These are phyloP conservation scores for Apiospora malaysiana DNA, from an alignment of 2,329 filamentous ascomycete species.

Conservation along the genomic window DNA sequence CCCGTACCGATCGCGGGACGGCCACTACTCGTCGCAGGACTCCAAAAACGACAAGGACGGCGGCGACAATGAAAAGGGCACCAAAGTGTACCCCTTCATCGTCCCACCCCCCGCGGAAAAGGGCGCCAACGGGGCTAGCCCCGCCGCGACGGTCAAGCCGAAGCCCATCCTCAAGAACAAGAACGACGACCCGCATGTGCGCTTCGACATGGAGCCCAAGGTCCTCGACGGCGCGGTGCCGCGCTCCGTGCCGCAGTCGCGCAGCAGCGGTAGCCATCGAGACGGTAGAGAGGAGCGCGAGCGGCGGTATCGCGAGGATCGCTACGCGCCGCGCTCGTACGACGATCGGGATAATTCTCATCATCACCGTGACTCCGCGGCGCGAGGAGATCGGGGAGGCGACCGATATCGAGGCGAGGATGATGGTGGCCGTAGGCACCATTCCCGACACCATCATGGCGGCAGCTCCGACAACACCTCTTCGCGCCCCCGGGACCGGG, in stretches of 20 bases:
- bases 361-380: slow-evolving; percentile 33
- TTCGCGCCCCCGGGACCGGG: slow-evolving; percentile 7
- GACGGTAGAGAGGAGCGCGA: slow-evolving; percentile 10
- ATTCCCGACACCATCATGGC: slow-evolving; percentile 27
- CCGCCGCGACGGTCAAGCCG: slow-evolving; percentile 48
- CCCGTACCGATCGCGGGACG: background rate
- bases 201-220: slow-evolving; percentile 53
- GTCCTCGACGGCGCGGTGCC: slow-evolving; percentile 41
- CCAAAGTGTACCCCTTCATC: slow-evolving; percentile 47
- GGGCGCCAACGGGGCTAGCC: slow-evolving; percentile 34
- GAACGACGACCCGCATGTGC: slow-evolving; percentile 60
- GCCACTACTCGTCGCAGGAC: slow-evolving; percentile 9
- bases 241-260: slow-evolving; percentile 43
- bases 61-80: slow-evolving; percentile 39
- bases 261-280: too few species aligned
- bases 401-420: slow-evolving; percentile 40
- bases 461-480: background rate
- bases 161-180: slow-evolving; percentile 68
- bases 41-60: slow-evolving; percentile 27
- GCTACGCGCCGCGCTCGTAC: slow-evolving; percentile 27
- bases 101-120: slow-evolving; percentile 42
- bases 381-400: background rate
- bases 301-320: slow-evolving; percentile 36
- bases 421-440: slow-evolving; percentile 30
- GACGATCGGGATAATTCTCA: slow-evolving; percentile 26